Base-by-base conservation (phyloP, 805 yeast genomes). In the Kockiozyma suomiensis region DNA sequence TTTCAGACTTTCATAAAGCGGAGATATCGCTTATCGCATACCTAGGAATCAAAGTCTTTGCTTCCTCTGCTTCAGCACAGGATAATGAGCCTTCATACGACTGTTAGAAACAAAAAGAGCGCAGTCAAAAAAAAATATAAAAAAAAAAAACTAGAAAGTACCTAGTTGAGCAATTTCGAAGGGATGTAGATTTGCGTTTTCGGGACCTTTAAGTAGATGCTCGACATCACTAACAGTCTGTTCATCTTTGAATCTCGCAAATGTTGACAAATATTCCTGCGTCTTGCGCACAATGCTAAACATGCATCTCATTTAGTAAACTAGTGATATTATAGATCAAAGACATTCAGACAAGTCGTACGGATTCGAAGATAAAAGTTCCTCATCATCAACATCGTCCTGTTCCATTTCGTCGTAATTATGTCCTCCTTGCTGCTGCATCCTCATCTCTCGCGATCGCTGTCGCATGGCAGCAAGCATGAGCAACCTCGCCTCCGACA, bases 1-100 rank as follows among this genome's bases (percentile, higher is more conserved):
- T 6, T 15, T 4, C n/a, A n/a, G n/a, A n/a, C n/a, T n/a, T n/a
- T n/a, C n/a, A n/a, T n/a, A n/a, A n/a, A n/a, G n/a, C n/a, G n/a
- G n/a, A n/a, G n/a, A n/a, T n/a, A n/a, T n/a, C n/a, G n/a, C n/a
- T n/a, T n/a, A n/a, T n/a, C n/a, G n/a, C 30, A 25, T 60, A 65
- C 68, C 68, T 65, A 49, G 99, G 97, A 59, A 94, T 86, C 70
- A 94, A 79, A 17, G 97, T 89, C 75, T 90, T 90, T 38, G 98
- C 98, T 78, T 94, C 99, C 71, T 89, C 99, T 4, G 96, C 91
- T 64, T 93, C 97, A 71, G 93, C 99, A 75, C 97, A 92, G 32
- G 94, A 88, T 63, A 93, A 79, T 2, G 96, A 89, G 0, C 96
- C 93, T 59, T 25, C 26, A 26, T 8, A 52, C 10, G 2, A 21